phyloP scores from a whole-genome alignment of 768 basidiomycete genomes.

The Gloeopeniophorella convolvens region DNA sequence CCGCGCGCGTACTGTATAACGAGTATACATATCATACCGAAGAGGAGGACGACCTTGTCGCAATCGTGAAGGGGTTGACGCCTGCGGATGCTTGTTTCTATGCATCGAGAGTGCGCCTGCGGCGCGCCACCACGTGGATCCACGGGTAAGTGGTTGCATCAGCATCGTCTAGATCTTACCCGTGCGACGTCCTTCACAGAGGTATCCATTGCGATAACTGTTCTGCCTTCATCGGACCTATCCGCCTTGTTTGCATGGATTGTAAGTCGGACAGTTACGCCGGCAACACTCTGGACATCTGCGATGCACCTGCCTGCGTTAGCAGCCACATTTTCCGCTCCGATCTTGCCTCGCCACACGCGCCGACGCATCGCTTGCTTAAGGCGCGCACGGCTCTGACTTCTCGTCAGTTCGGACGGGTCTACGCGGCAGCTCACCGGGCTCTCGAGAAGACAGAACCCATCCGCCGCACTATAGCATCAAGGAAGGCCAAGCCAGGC shows the following conservation, averaged over 20 bases:
- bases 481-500: too few species aligned
- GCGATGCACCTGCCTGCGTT: slow-evolving; percentile 24
- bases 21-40: slow-evolving; percentile 17
- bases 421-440: too few species aligned
- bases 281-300: slow-evolving; percentile 27
- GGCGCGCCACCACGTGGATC: slow-evolving; percentile 18
- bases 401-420: too few species aligned
- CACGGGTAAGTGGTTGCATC: slow-evolving; percentile 21
- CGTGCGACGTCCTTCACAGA: not conserved
- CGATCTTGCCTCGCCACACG: slow-evolving; percentile 23
- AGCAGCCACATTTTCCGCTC: slow-evolving; percentile 4
- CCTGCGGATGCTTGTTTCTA: slow-evolving; percentile 26
- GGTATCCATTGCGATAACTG: slow-evolving; percentile 25
- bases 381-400: slow-evolving; percentile 25
- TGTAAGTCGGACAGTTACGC: slow-evolving; percentile 16
- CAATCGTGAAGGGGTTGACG: slow-evolving; percentile 18
- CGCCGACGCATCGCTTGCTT: slow-evolving; percentile 27
- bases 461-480: too few species aligned
- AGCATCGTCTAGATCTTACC: not conserved
- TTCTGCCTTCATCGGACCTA: slow-evolving; percentile 23
- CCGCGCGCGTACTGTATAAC: slow-evolving; percentile 20
- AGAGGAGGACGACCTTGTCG: slow-evolving; percentile 20
- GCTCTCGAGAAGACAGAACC: too few species aligned
- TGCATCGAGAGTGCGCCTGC: slow-evolving; percentile 18
- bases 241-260: slow-evolving; percentile 28